phyloP scores from a whole-genome alignment of 2,329 filamentous ascomycete genomes.

The Ambrosiella beaveri region DNA sequence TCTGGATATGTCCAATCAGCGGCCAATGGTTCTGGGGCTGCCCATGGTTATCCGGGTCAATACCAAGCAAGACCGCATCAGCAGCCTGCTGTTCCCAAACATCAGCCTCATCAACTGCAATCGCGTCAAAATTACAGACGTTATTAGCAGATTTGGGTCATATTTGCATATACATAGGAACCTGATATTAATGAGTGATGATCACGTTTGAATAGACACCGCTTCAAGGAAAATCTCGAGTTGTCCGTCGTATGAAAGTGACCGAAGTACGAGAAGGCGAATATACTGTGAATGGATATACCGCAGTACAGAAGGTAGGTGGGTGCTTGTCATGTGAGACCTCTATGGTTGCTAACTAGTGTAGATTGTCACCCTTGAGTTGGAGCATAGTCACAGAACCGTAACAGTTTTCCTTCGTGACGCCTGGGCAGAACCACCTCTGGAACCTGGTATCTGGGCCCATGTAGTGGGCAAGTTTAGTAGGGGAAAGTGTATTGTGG shows the following conservation, averaged over 20 bases:
- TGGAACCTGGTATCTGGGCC: slow-evolving; percentile 56
- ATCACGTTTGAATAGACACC: slow-evolving; percentile 9
- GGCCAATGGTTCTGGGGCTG: no score
- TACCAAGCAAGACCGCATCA: background rate
- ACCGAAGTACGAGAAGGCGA: slow-evolving; percentile 5
- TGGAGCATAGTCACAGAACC: slow-evolving; percentile 49
- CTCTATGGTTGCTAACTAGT: slow-evolving; percentile 13
- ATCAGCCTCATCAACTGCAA: background rate
- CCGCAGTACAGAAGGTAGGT: slow-evolving; percentile 9
- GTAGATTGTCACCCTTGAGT: slow-evolving; percentile 65
- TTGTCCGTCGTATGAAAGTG: slow-evolving; percentile 12
- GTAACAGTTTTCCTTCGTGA: slow-evolving; percentile 62
- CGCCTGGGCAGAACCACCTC: slow-evolving; percentile 72
- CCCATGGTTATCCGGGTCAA: background rate
- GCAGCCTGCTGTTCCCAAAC: background rate
- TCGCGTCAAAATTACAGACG: background rate
- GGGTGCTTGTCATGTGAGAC: background rate
- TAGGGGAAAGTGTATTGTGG: slow-evolving; percentile 57
- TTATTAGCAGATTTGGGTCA: background rate
- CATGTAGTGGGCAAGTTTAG: slow-evolving; percentile 74
- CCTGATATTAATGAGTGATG: slow-evolving; percentile 12
- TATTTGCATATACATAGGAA: background rate
- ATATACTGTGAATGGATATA: background rate
- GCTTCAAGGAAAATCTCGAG: slow-evolving; percentile 2
- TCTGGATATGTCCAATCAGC: no score